These are phyloP conservation scores for Musa beccarii DNA, from an alignment of 176 grass and related monocot species.

Conservation along the genomic window DNA sequence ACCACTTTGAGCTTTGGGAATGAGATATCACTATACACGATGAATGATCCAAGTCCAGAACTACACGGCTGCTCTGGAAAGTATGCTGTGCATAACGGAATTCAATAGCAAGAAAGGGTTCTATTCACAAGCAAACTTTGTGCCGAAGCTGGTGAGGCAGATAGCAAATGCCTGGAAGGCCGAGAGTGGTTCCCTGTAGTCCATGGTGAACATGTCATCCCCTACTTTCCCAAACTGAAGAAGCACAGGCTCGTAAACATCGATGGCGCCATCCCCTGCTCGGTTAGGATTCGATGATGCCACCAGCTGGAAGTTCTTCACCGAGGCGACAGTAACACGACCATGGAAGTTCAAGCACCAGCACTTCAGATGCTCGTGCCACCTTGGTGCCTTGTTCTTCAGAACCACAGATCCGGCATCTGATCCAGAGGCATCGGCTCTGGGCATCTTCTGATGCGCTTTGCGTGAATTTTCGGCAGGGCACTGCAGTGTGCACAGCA, in stretches of 20 bases:
- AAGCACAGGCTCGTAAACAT: constrained; percentile 70
- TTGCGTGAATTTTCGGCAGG: not conserved
- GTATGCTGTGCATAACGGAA: not conserved
- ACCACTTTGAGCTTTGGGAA: no score
- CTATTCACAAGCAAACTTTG: constrained; percentile 95
- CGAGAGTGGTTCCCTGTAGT: constrained; percentile 81
- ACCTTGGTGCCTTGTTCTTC: constrained; percentile 85
- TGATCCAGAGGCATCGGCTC: not conserved
- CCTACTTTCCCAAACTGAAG: constrained; percentile 92
- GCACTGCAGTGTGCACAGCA: constrained; percentile 16
- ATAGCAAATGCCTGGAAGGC: constrained; percentile 93
- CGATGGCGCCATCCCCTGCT: constrained; percentile 23
- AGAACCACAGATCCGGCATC: constrained; percentile 30
- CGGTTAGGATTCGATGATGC: constrained; percentile 26
- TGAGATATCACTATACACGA: no score
- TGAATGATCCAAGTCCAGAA: no score
- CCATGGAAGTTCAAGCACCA: constrained; percentile 98
- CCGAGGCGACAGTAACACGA: constrained; percentile 72
- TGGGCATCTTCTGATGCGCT: not conserved
- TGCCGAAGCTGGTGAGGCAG: constrained; percentile 93
- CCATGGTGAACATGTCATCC: constrained; percentile 79
- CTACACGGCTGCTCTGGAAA: no score
- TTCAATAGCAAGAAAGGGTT: not conserved
- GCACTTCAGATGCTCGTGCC: constrained; percentile 90
- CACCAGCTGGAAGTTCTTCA: constrained; percentile 92